Evolutionary conservation across 306 rosid genomes (phyloP).

Genomic region (Cucumis cinereus): DNA sequence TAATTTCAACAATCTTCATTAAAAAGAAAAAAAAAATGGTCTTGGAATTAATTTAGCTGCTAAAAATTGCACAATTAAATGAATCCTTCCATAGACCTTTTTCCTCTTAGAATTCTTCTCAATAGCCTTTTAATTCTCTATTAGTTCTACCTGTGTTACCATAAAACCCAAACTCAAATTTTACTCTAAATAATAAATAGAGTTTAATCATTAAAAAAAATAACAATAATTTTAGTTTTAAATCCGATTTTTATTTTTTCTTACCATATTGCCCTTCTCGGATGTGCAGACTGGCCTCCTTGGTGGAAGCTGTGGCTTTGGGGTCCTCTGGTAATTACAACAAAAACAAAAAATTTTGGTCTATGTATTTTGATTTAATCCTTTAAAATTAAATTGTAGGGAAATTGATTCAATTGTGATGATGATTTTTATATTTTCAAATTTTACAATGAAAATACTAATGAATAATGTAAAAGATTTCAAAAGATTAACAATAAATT

Average conservation of each 20-base stretch:
- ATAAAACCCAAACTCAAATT: not conserved
- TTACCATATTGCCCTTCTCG: constrained; percentile 36
- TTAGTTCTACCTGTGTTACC: not conserved
- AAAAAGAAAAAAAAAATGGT: not conserved
- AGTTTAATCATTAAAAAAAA: too few relatives aligned
- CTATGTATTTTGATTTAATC: too few relatives aligned
- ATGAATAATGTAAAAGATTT: too few relatives aligned
- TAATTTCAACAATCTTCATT: not conserved
- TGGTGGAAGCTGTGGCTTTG: constrained; percentile 86
- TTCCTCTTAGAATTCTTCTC: not conserved
- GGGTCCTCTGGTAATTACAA: constrained; percentile 52
- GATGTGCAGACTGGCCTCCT: constrained; percentile 80
- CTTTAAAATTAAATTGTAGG: too few relatives aligned
- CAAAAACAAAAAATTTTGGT: too few relatives aligned
- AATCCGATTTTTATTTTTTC: not conserved
- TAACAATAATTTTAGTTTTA: not conserved
- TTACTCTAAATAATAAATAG: not conserved
- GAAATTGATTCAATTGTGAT: too few relatives aligned
- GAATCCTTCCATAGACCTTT: not conserved
- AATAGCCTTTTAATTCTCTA: not conserved
- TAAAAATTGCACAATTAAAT: not conserved
- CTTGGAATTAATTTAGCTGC: not conserved
- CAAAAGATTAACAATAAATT: too few relatives aligned
- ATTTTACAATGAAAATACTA: too few relatives aligned
- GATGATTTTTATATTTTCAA: too few relatives aligned